A percentile compares a stretch with the other conserved stretches of the same genome.
phyloP scores from a whole-genome alignment of 768 basidiomycete species.

The Suillus tomentosus region DNA sequence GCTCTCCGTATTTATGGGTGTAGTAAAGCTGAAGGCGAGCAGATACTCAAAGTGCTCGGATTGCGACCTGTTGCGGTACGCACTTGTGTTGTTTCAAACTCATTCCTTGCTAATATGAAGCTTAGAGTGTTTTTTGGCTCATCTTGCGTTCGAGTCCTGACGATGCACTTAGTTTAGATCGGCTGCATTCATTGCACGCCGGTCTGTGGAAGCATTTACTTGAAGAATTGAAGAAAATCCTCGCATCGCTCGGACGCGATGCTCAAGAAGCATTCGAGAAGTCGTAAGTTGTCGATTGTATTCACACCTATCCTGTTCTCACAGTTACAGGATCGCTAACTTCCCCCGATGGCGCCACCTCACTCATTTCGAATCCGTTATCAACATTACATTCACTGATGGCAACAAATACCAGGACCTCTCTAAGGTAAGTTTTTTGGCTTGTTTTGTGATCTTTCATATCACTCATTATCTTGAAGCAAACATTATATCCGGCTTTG shows the following conservation, averaged over 20 bases:
- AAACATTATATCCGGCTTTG: neutral
- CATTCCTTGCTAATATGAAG: neutral
- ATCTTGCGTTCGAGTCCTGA: conserved; percentile 37
- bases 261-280: conserved; percentile 16
- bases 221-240: conserved; percentile 23
- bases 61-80: conserved; percentile 20
- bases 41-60: conserved; percentile 21
- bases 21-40: conserved; percentile 21
- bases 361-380: conserved; percentile 19
- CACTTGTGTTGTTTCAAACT: no score
- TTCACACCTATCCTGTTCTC: neutral
- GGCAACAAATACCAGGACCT: conserved; percentile 16
- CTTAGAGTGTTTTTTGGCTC: conserved; percentile 45
- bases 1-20: conserved; percentile 2
- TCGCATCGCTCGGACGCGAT: conserved; percentile 17
- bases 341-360: conserved; percentile 38
- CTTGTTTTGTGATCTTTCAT: no score
- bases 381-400: conserved; percentile 35
- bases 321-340: conserved; percentile 18
- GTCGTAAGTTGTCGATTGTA: conserved; percentile 24
- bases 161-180: conserved; percentile 39
- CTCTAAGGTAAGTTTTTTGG: no score
- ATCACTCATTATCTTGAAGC: no score
- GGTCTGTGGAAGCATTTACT: conserved; percentile 40
- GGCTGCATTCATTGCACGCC: conserved; percentile 36